Percentiles rank a stretch among this genome's conserved stretches.
Evolutionary conservation across 345 rosid genomes (phyloP).

Genomic region (Hibiscus syriacus): DNA sequence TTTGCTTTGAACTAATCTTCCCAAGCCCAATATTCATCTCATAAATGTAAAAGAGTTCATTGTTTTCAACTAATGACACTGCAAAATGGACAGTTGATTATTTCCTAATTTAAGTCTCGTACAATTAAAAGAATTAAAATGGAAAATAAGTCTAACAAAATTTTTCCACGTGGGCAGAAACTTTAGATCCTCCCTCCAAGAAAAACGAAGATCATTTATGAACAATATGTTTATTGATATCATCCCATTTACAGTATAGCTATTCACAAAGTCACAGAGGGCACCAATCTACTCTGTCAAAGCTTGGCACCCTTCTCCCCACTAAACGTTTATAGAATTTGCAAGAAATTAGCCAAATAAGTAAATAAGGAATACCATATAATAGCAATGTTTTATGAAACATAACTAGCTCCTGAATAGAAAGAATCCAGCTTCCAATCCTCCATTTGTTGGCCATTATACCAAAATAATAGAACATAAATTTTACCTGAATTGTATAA

Average conservation of each 20-base stretch:
- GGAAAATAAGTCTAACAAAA: background rate
- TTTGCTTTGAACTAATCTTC: background rate
- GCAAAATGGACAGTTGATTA: background rate
- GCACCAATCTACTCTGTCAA: background rate
- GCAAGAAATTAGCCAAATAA: background rate
- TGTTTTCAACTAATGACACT: background rate
- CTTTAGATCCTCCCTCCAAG: background rate
- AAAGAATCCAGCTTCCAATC: constrained; percentile 18
- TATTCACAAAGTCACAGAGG: background rate
- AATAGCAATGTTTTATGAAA: constrained; percentile 1
- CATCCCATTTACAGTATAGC: too few relatives aligned
- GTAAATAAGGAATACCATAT: background rate
- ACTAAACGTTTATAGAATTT: background rate
- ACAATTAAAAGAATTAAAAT: constrained; percentile 2
- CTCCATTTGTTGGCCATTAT: constrained; percentile 3
- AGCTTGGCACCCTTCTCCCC: background rate
- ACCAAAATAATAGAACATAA: constrained; percentile 9
- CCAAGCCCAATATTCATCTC: background rate
- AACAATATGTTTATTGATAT: background rate
- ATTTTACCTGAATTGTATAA: constrained; percentile 79
- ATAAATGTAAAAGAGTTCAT: background rate
- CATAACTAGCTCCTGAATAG: constrained; percentile 8
- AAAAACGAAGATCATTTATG: background rate
- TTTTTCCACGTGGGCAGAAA: background rate
- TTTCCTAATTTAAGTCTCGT: background rate